These are phyloP conservation scores for Suillus cothurnatus DNA, from an alignment of 768 basidiomycete species.

Conservation along the genomic window DNA sequence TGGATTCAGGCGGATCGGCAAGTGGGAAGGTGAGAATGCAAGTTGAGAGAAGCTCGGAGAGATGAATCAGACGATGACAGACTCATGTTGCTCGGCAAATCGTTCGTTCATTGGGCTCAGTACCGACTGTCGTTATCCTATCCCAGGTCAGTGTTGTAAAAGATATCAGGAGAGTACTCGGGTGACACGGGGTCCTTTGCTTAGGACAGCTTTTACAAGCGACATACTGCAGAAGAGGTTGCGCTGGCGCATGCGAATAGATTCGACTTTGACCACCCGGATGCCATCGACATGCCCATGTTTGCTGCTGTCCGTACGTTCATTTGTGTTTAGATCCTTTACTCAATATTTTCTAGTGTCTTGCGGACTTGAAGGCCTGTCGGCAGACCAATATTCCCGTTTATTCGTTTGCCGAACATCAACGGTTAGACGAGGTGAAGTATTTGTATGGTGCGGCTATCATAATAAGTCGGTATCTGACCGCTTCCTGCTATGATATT, in stretches of 20 bases:
- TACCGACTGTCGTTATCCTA: conserved; percentile 87
- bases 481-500: not conserved
- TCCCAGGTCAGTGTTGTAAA: conserved; percentile 60
- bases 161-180: not conserved
- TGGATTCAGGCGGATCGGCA: conserved; percentile 69
- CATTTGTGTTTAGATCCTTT: not conserved
- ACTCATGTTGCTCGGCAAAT: conserved; percentile 87
- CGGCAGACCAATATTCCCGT: conserved; percentile 87
- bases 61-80: conserved; percentile 37
- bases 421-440: conserved; percentile 74
- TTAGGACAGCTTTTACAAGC: conserved; percentile 94
- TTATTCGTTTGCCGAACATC: conserved; percentile 92
- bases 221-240: conserved; percentile 76
- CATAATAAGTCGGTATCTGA: conserved; percentile 66
- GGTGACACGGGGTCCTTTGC: not conserved
- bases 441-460: conserved; percentile 94
- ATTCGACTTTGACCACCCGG: conserved; percentile 90
- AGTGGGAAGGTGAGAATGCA: conserved; percentile 71
- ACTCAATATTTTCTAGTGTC: conserved; percentile 52
- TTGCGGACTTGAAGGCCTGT: conserved; percentile 83
- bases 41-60: not conserved
- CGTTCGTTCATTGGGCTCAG: conserved; percentile 76
- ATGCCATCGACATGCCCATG: conserved; percentile 88
- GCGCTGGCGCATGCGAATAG: conserved; percentile 79
- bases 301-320: conserved; percentile 67